Percentiles rank a stretch among this genome's conserved stretches.
phyloP scores from a whole-genome alignment of 2,329 filamentous ascomycete species.

The Monosporascus sp. region DNA sequence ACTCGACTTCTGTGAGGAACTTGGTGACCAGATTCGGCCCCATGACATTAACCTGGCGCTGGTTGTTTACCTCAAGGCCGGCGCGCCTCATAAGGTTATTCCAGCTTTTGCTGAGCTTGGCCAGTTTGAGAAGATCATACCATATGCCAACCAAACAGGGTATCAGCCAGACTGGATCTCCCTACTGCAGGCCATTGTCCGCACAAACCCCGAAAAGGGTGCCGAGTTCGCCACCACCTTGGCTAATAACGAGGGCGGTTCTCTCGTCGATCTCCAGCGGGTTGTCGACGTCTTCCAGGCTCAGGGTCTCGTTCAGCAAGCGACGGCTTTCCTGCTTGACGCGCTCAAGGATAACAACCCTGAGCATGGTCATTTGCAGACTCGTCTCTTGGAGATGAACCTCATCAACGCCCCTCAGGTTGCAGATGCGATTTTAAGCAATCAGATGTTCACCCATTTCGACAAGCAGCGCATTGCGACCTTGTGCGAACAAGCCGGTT shows the following conservation, averaged over 20 bases:
- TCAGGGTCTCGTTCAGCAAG: constrained; percentile 95
- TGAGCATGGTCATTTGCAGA: constrained; percentile 90
- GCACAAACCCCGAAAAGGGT: constrained; percentile 87
- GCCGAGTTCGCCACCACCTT: constrained; percentile 91
- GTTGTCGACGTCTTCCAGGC: constrained; percentile 98
- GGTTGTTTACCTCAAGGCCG: constrained; percentile 84
- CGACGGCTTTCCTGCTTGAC: constrained; percentile 95
- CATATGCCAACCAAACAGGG: constrained; percentile 77
- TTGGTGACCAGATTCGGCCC: constrained; percentile 87
- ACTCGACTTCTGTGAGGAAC: constrained; percentile 90
- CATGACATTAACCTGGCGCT: constrained; percentile 88
- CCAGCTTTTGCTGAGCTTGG: constrained; percentile 92
- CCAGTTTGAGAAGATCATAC: constrained; percentile 93
- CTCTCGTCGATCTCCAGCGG: constrained; percentile 85
- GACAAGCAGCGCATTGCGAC: constrained; percentile 84
- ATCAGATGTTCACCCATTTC: constrained; percentile 98
- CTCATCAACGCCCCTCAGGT: constrained; percentile 94
- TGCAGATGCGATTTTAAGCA: constrained; percentile 93
- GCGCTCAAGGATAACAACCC: constrained; percentile 91
- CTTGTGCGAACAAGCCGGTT: constrained; percentile 87
- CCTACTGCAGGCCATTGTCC: constrained; percentile 86
- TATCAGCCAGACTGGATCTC: constrained; percentile 96
- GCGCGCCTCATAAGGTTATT: constrained; percentile 88
- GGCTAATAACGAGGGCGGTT: constrained; percentile 81
- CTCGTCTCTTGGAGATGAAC: constrained; percentile 96